Base-by-base conservation (phyloP, 2,329 filamentous ascomycete genomes). In the Penicillium freii region DNA sequence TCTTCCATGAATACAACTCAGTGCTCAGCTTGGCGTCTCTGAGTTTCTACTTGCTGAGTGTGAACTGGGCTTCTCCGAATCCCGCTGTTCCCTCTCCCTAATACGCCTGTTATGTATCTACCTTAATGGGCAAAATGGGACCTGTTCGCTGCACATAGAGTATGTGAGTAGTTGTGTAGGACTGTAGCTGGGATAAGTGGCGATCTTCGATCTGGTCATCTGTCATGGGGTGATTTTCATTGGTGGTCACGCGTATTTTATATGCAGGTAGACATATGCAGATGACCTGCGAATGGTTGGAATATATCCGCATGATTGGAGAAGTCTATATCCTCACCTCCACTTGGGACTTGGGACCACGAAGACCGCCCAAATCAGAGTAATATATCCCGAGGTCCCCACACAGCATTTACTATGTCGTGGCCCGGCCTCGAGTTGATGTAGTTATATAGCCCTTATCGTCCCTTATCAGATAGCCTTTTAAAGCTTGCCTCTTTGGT, bases 41-140 rank as follows among this genome's bases (percentile, higher is more conserved):
- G 33, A 45, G 38, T 40, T 43, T 44, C 45, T 53, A 29, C 43
- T 60, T 60, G 36, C 34, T 43, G 49, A 19, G 49, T 51, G 42
- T 58, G 51, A 23, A 53, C 50, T 40, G 42, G 27, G 48, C 61
- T 46, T 43, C 33, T 52, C 50, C 59, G 51, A 51, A 57, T 58
- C 45, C 43, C 38, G 31, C 29, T 47, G 23, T 33, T 45, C 43
- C 50, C 45, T 51, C 21, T 45, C 42, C 45, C 55, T 54, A 58
- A 66, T 58, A 62, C 51, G 61, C 66, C 63, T 66, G 56, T 69
- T 59, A 64, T 70, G 66, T 70, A 70, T 57, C 61, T 71, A 69
- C 59, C 61, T 46, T 66, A 69, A 66, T 68, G 61, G 66, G 64
- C 59, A 66, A 70, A 71, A 67, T 65, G 62, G 60, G 61, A 67